Evolutionary conservation across 164 flowering plant genomes (phyloP).

Genomic region (Aristolochia contorta): DNA sequence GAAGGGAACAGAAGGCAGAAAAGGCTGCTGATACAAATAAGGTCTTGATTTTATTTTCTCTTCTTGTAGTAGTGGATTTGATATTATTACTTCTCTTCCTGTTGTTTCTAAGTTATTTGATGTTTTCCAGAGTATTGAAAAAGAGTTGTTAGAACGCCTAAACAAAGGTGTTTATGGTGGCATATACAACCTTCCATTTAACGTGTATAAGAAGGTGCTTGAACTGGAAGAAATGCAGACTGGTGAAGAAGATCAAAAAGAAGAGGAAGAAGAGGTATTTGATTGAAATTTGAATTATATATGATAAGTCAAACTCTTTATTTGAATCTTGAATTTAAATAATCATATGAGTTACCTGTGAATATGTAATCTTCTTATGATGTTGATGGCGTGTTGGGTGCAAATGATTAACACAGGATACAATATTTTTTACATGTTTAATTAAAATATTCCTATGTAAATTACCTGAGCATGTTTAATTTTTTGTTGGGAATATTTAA

Average conservation of each 20-base stretch:
- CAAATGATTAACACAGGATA: no score
- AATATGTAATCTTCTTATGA: not conserved
- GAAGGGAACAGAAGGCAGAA: slow-evolving; percentile 82
- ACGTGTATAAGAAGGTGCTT: slow-evolving; percentile 38
- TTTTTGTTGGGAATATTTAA: not conserved
- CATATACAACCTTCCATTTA: slow-evolving; percentile 53
- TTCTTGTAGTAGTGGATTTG: not conserved
- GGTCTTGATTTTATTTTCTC: slow-evolving; percentile 28
- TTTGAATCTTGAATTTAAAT: not conserved
- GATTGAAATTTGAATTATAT: not conserved
- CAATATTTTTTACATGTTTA: no score
- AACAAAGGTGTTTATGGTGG: slow-evolving; percentile 62
- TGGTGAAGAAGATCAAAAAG: slow-evolving; percentile 13
- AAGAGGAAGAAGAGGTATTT: slow-evolving; percentile 34
- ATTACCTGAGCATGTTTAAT: not conserved
- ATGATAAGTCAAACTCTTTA: no score
- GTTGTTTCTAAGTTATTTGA: not conserved
- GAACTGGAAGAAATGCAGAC: slow-evolving; percentile 26
- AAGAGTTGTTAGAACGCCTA: slow-evolving; percentile 75
- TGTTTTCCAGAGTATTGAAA: slow-evolving; percentile 59
- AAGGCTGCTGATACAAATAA: slow-evolving; percentile 71
- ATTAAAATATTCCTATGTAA: not conserved
- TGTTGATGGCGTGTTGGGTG: no score
- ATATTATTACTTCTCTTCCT: not conserved
- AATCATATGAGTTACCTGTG: not conserved